phyloP scores from a whole-genome alignment of 352 stramenopile species.

The Phytophthora quininea region DNA sequence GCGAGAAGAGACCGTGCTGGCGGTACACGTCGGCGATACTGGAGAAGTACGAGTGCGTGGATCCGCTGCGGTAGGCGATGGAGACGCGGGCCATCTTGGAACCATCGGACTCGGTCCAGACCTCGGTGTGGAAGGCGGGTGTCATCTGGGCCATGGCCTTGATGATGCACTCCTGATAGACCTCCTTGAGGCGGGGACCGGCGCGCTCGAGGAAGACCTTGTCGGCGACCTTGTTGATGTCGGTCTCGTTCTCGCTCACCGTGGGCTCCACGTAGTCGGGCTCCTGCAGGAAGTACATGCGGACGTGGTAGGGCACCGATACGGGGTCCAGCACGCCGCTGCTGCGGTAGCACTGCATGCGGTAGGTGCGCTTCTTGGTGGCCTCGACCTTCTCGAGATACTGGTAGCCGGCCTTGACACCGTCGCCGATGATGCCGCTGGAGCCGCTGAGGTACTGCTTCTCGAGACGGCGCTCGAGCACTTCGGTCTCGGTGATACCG shows the following conservation, averaged over 20 bases:
- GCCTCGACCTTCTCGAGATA: constrained; percentile 64
- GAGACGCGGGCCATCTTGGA: constrained; percentile 82
- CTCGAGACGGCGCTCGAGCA: constrained; percentile 77
- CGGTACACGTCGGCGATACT: constrained; percentile 87
- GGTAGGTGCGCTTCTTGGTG: constrained; percentile 69
- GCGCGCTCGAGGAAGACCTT: constrained; percentile 79
- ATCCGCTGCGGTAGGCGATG: constrained; percentile 76
- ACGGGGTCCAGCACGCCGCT: constrained; percentile 75
- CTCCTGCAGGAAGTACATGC: constrained; percentile 86
- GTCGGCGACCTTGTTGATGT: constrained; percentile 80
- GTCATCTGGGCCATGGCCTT: constrained; percentile 80
- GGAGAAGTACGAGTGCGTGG: constrained; percentile 88
- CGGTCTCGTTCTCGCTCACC: constrained; percentile 62
- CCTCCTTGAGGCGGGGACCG: constrained; percentile 64
- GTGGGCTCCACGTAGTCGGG: constrained; percentile 68
- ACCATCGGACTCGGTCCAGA: constrained; percentile 74
- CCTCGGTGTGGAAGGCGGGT: constrained; percentile 79
- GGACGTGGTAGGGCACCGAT: constrained; percentile 80
- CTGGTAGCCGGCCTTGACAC: constrained; percentile 82
- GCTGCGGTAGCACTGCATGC: constrained; percentile 87
- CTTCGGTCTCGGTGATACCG: constrained; percentile 70
- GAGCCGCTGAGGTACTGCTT: constrained; percentile 81
- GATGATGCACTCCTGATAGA: constrained; percentile 83
- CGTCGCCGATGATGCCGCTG: constrained; percentile 74
- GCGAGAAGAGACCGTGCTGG: constrained; percentile 82